Evolutionary conservation across 2,329 filamentous ascomycete species (phyloP), one percentile per base, ranked within the genome.

Genomic region (Lecanoromycetidae sp.): DNA sequence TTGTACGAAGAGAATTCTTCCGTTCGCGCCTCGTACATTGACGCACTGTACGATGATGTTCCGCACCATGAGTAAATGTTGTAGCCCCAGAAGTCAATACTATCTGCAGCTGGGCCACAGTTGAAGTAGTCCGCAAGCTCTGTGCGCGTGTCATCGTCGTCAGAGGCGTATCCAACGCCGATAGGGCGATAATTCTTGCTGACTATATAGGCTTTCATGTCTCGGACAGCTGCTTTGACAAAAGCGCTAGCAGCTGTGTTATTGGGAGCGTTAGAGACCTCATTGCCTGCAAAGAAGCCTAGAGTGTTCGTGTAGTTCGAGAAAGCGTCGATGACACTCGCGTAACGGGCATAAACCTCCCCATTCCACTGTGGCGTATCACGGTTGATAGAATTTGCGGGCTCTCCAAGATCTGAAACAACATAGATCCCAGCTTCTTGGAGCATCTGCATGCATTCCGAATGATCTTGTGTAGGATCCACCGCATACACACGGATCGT

Each of bases 31-130:
- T 82, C 73, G 69, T 88, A 98, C 46, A 87, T 86, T 3, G 91
- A 95, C 50, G 73, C 62, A 29, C 72, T 61, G 70, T 83, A 91
- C 59, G 72, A 78, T 61, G 85, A 94, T 57, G 88, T 66, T 57
- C 90, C 91, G 65, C 91, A 98, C 91, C 91, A 98, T 44, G 88
- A 94, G 76, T 98, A 98, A 70, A 96, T 94, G 75, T 98, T 98
- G 82, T 96, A 96, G 50, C 91, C 91, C 85, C 88, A 98, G 74
- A 93, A 96, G 68, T 98, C 91, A 56, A 96, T 94, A 52, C 83
- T 66, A 7, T 71, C 69, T 27, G 71, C 62, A 52, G 77, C 66
- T 51, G 60, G 56, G 48, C 88, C 85, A 63, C 91, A 98, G 75
- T 94, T 88, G 71, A 98, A 95, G 76, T 94, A 98, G 63, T 87